phyloP scores from a whole-genome alignment of 306 rosid species.

The Gillenia trifoliata region DNA sequence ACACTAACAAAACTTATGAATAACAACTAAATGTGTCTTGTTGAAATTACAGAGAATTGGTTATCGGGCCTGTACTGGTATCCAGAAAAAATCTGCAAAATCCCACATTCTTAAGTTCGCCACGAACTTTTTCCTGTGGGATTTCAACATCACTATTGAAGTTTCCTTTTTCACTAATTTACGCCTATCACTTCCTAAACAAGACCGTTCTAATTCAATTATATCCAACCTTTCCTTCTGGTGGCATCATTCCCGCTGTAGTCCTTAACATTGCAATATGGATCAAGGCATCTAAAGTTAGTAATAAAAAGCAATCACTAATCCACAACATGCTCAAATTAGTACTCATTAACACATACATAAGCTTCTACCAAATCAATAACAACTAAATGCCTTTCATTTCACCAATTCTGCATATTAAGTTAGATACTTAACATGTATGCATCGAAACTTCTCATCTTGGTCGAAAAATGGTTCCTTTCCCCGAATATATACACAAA shows the following conservation, averaged over 20 bases:
- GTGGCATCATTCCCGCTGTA: not conserved
- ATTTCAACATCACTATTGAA: not conserved
- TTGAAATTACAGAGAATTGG: not conserved
- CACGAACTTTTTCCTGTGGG: not conserved
- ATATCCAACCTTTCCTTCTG: not conserved
- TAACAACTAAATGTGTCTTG: not conserved
- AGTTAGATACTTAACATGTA: not conserved
- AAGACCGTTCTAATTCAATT: not conserved
- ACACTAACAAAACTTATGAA: not conserved
- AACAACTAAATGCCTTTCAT: not conserved
- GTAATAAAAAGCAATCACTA: not conserved
- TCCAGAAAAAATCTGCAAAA: not conserved
- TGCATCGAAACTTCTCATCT: not conserved
- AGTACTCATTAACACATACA: not conserved
- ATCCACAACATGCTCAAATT: not conserved
- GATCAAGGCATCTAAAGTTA: not conserved
- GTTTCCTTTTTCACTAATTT: not conserved
- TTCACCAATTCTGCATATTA: not conserved
- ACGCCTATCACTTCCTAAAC: not conserved
- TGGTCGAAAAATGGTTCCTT: slow-evolving; percentile 35
- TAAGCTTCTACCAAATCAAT: not conserved
- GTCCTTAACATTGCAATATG: not conserved
- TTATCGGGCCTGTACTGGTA: not conserved
- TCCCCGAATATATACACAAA: slow-evolving; percentile 51
- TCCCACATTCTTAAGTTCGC: not conserved